A percentile compares a stretch with the other conserved stretches of the same genome.
These are phyloP conservation scores for Fomitopsis schrenkii DNA, from an alignment of 1,284 basidiomycete species.

Conservation along the genomic window DNA sequence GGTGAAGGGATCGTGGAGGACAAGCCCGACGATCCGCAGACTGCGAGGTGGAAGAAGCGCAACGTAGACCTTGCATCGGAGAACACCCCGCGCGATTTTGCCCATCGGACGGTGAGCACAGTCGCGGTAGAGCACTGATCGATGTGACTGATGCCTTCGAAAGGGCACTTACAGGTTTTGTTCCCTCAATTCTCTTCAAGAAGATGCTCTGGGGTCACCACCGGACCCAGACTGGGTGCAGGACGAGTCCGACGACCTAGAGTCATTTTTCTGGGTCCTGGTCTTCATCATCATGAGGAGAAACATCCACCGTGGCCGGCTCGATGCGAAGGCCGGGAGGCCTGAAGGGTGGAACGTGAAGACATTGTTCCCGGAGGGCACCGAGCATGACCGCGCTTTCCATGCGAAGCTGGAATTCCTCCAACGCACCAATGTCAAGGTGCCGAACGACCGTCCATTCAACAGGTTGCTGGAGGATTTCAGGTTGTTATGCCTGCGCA, in stretches of 20 bases:
- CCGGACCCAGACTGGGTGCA: background rate
- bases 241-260: constrained; percentile 7
- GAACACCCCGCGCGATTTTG: background rate
- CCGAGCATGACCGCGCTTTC: background rate
- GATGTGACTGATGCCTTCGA: background rate
- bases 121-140: background rate
- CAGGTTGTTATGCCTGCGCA: background rate
- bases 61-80: constrained; percentile 4
- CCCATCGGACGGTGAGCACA: background rate
- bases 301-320: background rate
- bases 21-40: too few species aligned
- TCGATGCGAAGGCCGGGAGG: background rate
- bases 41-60: background rate
- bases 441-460: background rate
- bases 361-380: background rate
- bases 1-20: background rate
- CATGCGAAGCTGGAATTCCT: background rate
- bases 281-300: constrained; percentile 9
- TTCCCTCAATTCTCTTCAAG: constrained; percentile 1
- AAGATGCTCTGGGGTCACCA: constrained; percentile 3
- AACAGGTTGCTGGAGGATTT: background rate
- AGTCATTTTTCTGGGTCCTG: constrained; percentile 12
- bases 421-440: background rate
- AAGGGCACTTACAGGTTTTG: background rate
- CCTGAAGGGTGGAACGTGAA: too few species aligned